Percentiles rank a stretch among this genome's conserved stretches.
phyloP scores from a whole-genome alignment of 176 grass and related monocot genomes.

The Carex parvula region DNA sequence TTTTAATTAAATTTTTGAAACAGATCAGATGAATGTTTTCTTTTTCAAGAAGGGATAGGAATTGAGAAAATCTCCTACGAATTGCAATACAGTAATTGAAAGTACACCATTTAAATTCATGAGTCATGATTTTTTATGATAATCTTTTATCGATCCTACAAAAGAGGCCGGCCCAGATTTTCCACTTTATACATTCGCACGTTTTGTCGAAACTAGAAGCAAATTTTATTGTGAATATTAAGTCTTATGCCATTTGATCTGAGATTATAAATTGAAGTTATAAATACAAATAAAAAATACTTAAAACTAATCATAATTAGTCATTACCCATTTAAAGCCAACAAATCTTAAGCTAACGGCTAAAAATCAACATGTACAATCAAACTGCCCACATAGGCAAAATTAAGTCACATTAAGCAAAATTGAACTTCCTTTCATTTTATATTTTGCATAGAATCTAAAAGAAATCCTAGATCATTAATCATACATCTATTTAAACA shows the following conservation, averaged over 20 bases:
- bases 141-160: not conserved
- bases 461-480: not conserved
- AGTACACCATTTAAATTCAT: not conserved
- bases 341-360: no score
- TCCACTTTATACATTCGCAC: no score
- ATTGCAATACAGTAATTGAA: no score
- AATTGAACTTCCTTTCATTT: not conserved
- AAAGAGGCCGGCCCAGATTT: not conserved
- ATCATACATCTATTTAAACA: not conserved
- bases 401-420: not conserved
- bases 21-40: not conserved
- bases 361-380: not conserved
- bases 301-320: no score
- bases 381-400: not conserved
- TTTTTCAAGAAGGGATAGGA: not conserved
- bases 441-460: not conserved
- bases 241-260: not conserved
- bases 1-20: not conserved
- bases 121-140: not conserved
- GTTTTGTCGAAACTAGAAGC: no score
- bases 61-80: not conserved
- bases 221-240: not conserved
- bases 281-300: not conserved
- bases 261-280: not conserved
- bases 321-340: no score